A percentile compares a stretch with the other conserved stretches of the same genome.
These are phyloP conservation scores for Russula foetens DNA, from an alignment of 768 basidiomycete genomes.

Conservation along the genomic window DNA sequence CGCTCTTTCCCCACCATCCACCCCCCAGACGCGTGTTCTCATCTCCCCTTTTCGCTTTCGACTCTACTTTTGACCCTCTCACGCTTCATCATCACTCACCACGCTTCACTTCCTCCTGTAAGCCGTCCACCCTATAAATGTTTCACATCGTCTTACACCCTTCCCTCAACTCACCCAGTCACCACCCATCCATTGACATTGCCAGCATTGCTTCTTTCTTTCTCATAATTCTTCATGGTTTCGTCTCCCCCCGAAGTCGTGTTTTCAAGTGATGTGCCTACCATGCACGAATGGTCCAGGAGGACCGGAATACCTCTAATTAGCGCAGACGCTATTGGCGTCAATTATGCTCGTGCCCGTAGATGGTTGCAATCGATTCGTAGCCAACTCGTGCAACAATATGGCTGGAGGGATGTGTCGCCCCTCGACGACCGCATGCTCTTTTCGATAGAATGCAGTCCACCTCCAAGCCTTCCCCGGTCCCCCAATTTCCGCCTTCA, in stretches of 20 bases:
- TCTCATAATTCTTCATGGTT: constrained; percentile 22
- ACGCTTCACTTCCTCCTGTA: constrained; percentile 16
- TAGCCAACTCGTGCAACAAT: constrained; percentile 51
- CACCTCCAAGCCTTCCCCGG: constrained; percentile 65
- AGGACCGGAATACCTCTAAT: constrained; percentile 76
- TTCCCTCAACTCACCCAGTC: constrained; percentile 3
- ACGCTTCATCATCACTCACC: constrained; percentile 11
- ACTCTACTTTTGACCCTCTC: constrained; percentile 4
- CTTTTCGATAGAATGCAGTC: constrained; percentile 69
- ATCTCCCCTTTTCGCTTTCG: not conserved
- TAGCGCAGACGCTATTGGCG: constrained; percentile 73
- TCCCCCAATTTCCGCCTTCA: constrained; percentile 66
- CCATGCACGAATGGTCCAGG: constrained; percentile 78
- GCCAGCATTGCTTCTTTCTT: constrained; percentile 16
- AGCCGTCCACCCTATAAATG: constrained; percentile 17
- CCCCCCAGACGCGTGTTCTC: constrained; percentile 14
- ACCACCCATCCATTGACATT: constrained; percentile 12
- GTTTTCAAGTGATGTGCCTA: constrained; percentile 71
- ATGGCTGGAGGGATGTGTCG: constrained; percentile 60
- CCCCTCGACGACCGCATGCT: constrained; percentile 63
- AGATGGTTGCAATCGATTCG: constrained; percentile 64
- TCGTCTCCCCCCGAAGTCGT: constrained; percentile 47
- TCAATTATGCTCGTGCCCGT: constrained; percentile 74
- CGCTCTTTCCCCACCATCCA: constrained; percentile 13
- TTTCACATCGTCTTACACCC: constrained; percentile 3